Evolutionary conservation across 2,329 filamentous ascomycete genomes (phyloP).

Genomic region (Apiospora rasikravindrae): DNA sequence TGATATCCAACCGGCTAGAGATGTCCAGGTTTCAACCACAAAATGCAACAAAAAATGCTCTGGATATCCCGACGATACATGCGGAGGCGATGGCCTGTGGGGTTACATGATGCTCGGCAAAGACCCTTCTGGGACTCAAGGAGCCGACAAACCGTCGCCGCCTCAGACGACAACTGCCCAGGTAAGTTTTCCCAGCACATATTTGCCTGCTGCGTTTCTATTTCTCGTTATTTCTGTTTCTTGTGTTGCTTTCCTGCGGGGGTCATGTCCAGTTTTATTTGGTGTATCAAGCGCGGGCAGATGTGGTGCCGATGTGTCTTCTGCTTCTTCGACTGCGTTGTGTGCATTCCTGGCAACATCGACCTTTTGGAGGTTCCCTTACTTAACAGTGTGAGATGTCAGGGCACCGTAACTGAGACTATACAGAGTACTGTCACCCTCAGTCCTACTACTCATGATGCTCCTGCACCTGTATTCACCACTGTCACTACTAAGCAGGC

Average conservation of each 20-base stretch:
- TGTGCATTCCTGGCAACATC: conserved; percentile 12
- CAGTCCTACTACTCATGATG: conserved; percentile 31
- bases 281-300: neutral
- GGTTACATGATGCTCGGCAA: conserved; percentile 67
- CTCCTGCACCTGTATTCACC: conserved; percentile 20
- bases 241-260: conserved; percentile 13
- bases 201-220: conserved; percentile 21
- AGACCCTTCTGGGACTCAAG: conserved; percentile 63
- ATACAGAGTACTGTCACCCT: conserved; percentile 44
- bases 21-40: conserved; percentile 43
- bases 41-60: conserved; percentile 67
- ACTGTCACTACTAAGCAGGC: conserved; percentile 27
- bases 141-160: conserved; percentile 31
- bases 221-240: conserved; percentile 27
- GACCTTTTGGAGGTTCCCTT: conserved; percentile 26
- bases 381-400: conserved; percentile 36
- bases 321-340: conserved; percentile 17
- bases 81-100: conserved; percentile 66
- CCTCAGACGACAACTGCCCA: conserved; percentile 30
- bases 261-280: conserved; percentile 15
- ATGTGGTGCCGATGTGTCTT: conserved; percentile 13
- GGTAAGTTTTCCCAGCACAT: conserved; percentile 39
- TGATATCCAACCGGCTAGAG: conserved; percentile 64
- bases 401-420: conserved; percentile 39
- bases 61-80: conserved; percentile 70